Conservation (phyloP, 805 yeast genomes). For the Monosporozyma solicola region DNA sequence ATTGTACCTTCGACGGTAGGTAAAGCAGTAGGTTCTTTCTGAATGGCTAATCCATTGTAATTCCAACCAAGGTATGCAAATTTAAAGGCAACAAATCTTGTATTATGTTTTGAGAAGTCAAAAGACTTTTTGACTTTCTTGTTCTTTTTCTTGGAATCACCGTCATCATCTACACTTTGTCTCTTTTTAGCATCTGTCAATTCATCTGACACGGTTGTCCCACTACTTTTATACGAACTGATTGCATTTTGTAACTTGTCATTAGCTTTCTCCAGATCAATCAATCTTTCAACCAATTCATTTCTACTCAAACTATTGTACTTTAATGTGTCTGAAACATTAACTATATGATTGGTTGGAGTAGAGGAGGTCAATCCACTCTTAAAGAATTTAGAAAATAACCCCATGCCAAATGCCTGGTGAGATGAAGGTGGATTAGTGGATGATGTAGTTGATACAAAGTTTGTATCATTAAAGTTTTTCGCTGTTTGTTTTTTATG, state of each 20-base stretch:
- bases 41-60: constrained; percentile 83
- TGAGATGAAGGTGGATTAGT: background rate
- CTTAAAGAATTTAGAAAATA: constrained; percentile 11
- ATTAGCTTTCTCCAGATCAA: constrained; percentile 41
- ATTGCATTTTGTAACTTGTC: constrained; percentile 1
- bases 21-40: constrained; percentile 61
- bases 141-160: constrained; percentile 8
- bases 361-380: constrained; percentile 4
- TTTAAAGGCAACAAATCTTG: constrained; percentile 65
- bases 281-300: constrained; percentile 49
- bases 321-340: constrained; percentile 13
- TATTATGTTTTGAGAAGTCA: constrained; percentile 54
- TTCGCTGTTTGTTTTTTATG: background rate
- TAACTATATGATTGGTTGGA: background rate
- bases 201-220: background rate
- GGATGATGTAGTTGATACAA: background rate
- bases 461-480: background rate
- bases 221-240: background rate
- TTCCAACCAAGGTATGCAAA: constrained; percentile 93
- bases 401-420: constrained; percentile 9
- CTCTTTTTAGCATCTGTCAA: background rate
- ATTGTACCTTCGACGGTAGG: constrained; percentile 83
- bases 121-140: constrained; percentile 38
- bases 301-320: constrained; percentile 58
- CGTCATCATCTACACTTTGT: background rate